These are phyloP conservation scores for Trichoderma arundinaceum DNA, from an alignment of 2,329 filamentous ascomycete genomes.

Conservation along the genomic window DNA sequence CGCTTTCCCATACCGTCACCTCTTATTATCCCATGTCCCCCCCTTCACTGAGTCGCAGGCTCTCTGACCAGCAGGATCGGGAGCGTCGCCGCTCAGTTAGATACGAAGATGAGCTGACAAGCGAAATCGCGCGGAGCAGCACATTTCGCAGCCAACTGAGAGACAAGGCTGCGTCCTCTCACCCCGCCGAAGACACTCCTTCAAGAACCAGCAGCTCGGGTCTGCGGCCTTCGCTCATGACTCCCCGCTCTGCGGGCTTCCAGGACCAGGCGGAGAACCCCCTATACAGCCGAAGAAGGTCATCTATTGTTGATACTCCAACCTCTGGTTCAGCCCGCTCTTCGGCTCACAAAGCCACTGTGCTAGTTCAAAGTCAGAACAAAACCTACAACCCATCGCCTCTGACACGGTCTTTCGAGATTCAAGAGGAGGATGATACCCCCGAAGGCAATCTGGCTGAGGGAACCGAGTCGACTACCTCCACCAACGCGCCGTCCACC, in stretches of 20 bases:
- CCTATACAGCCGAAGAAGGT: constrained; percentile 44
- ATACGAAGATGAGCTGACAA: constrained; percentile 54
- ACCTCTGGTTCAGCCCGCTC: constrained; percentile 49
- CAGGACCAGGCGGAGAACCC: constrained; percentile 50
- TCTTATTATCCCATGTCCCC: constrained; percentile 57
- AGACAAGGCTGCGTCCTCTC: constrained; percentile 45
- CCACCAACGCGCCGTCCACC: constrained; percentile 86
- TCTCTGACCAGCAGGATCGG: constrained; percentile 63
- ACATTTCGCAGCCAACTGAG: constrained; percentile 50
- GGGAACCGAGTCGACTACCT: constrained; percentile 84
- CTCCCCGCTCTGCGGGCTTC: constrained; percentile 55
- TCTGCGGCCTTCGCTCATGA: constrained; percentile 53
- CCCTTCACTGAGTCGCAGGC: constrained; percentile 56
- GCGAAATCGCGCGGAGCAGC: constrained; percentile 49
- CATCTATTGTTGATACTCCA: constrained; percentile 57
- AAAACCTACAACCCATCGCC: constrained; percentile 64
- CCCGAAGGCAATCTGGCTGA: constrained; percentile 56
- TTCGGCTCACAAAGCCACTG: constrained; percentile 50
- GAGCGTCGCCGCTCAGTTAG: constrained; percentile 38
- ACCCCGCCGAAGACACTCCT: constrained; percentile 47
- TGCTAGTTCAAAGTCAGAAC: constrained; percentile 36
- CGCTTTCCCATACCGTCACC: constrained; percentile 58
- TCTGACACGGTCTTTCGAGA: constrained; percentile 53
- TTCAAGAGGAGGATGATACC: constrained; percentile 39
- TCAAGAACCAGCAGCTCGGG: constrained; percentile 45